Evolutionary conservation across 2,329 filamentous ascomycete species (phyloP).

Genomic region (Alternaria brassicicola): DNA sequence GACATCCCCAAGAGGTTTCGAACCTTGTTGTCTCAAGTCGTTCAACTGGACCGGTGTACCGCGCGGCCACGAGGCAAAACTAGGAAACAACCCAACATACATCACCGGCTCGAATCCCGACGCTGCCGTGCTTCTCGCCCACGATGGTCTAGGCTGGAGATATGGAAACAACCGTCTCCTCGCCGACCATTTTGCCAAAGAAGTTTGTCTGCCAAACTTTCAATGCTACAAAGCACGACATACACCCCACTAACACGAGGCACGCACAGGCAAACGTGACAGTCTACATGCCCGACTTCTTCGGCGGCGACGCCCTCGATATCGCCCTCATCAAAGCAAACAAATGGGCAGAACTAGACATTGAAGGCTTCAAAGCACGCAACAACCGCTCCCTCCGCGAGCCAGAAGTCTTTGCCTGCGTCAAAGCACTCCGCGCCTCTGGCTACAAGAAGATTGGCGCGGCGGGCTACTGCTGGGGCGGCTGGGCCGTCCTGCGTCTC

Average conservation of each 20-base stretch:
- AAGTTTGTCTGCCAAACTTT: slow-evolving; percentile 1
- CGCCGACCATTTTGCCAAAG: slow-evolving; percentile 52
- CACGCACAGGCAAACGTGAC: background rate
- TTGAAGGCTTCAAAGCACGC: slow-evolving; percentile 42
- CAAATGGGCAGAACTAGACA: slow-evolving; percentile 39
- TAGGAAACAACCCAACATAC: slow-evolving; percentile 48
- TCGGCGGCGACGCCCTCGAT: slow-evolving; percentile 8
- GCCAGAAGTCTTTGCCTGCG: slow-evolving; percentile 41
- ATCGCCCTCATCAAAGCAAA: slow-evolving; percentile 4
- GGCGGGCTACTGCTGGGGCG: slow-evolving; percentile 56
- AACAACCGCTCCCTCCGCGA: slow-evolving; percentile 47
- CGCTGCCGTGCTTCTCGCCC: slow-evolving; percentile 49
- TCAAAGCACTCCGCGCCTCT: slow-evolving; percentile 27
- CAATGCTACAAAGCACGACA: too few species aligned
- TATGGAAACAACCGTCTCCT: slow-evolving; percentile 53
- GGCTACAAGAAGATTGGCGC: slow-evolving; percentile 45
- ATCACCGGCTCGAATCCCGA: slow-evolving; percentile 47
- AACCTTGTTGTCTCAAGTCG: slow-evolving; percentile 37
- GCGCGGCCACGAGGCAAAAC: slow-evolving; percentile 33
- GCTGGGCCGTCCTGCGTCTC: slow-evolving; percentile 34
- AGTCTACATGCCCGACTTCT: background rate
- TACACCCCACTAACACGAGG: background rate
- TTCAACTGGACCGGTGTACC: slow-evolving; percentile 47
- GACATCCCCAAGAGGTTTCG: slow-evolving; percentile 4
- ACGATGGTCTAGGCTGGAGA: slow-evolving; percentile 52